Conservation (phyloP, 2,329 filamentous ascomycete species). For the Trichoderma hamatum region DNA sequence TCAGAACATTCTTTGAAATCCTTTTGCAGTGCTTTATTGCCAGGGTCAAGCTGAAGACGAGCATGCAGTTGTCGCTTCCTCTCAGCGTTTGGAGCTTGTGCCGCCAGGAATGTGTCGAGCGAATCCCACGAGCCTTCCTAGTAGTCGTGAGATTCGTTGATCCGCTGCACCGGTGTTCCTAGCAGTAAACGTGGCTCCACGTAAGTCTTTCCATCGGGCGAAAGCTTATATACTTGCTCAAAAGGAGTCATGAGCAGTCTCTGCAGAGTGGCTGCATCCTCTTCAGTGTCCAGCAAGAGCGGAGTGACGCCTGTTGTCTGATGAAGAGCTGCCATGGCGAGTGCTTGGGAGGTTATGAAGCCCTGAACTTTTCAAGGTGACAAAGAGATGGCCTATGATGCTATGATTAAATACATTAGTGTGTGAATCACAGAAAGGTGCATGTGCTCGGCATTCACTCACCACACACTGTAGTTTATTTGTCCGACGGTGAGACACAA, state of each 20-base stretch:
- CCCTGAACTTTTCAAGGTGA: too few relatives aligned
- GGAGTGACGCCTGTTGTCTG: not conserved
- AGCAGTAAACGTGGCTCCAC: slow-evolving; percentile 33
- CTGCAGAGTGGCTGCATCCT: not conserved
- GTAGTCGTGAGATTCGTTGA: slow-evolving; percentile 37
- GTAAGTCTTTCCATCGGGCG: slow-evolving; percentile 33
- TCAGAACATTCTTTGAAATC: slow-evolving; percentile 35
- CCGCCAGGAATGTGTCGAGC: slow-evolving; percentile 36
- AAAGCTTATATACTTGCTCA: slow-evolving; percentile 11
- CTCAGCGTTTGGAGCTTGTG: slow-evolving; percentile 32
- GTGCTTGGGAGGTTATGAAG: too few relatives aligned
- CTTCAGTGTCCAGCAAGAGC: not conserved
- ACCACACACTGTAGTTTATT: not conserved
- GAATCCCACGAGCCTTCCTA: slow-evolving; percentile 40
- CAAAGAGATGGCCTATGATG: not conserved
- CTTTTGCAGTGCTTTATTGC: slow-evolving; percentile 21
- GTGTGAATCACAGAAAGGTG: not conserved
- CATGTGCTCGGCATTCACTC: not conserved
- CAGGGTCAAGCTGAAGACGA: slow-evolving; percentile 18
- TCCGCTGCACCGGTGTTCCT: slow-evolving; percentile 36
- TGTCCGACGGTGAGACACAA: not conserved
- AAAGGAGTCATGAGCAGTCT: slow-evolving; percentile 6
- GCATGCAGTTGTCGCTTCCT: slow-evolving; percentile 29
- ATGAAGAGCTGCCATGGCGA: not conserved
- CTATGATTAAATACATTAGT: not conserved